Percentiles rank a stretch among this genome's conserved stretches.
These are phyloP conservation scores for Dendrobium chrysotoxum DNA, from an alignment of 106 monocot genomes.

Conservation along the genomic window DNA sequence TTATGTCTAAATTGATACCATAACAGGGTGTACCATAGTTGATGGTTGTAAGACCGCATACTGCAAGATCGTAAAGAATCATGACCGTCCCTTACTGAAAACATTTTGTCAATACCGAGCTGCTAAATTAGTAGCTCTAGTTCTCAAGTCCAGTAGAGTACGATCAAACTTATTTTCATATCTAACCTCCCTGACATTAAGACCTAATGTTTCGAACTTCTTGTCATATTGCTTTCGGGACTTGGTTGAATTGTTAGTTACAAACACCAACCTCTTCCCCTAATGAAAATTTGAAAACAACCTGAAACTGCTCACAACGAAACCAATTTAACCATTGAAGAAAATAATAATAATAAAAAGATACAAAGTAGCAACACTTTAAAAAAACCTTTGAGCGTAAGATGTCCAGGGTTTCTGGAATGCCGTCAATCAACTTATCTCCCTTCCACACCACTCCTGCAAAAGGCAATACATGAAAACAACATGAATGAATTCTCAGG, in stretches of 20 bases:
- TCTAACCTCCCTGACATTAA: conserved; percentile 69
- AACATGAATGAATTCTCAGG: background rate
- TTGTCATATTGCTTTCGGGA: conserved; percentile 96
- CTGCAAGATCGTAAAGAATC: no score
- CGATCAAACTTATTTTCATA: no score
- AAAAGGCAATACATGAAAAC: background rate
- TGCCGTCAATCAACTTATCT: conserved; percentile 80
- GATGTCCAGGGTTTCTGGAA: conserved; percentile 82
- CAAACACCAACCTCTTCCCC: conserved; percentile 96
- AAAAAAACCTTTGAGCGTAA: conserved; percentile 60
- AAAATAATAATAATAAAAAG: no score
- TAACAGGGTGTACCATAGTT: no score
- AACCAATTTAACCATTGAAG: no score
- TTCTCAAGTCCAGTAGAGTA: no score
- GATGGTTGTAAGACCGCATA: no score
- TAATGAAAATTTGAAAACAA: conserved; percentile 8
- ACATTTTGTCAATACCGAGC: no score
- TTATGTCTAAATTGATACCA: no score
- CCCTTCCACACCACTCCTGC: conserved; percentile 99
- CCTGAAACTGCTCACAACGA: background rate
- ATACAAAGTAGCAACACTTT: background rate
- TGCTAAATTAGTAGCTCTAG: no score
- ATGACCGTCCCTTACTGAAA: no score
- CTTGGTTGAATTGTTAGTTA: conserved; percentile 94
- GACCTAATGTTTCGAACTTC: conserved; percentile 84